Percentiles rank a stretch among this genome's conserved stretches.
Conservation (phyloP, 345 rosid genomes). For the rapeseed (Brassica napus) region DNA sequence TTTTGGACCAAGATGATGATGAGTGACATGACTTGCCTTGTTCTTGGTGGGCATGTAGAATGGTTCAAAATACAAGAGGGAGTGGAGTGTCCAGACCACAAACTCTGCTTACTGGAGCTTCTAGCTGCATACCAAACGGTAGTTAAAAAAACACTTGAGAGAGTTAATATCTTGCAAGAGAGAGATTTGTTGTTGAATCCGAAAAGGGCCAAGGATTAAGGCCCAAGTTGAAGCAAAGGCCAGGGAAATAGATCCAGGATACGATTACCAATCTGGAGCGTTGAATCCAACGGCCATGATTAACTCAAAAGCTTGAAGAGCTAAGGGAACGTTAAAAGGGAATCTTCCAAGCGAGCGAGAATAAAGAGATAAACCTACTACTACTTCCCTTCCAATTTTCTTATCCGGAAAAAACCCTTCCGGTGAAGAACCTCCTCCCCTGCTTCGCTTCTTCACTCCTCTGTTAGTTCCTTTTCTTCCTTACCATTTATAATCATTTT, state of each 20-base stretch:
- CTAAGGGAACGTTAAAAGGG: constrained; percentile 21
- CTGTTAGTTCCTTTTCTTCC: constrained; percentile 13
- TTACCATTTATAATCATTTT: constrained; percentile 1
- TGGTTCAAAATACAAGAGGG: too few relatives aligned
- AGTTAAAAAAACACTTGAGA: too few relatives aligned
- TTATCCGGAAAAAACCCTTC: constrained; percentile 32
- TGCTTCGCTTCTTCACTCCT: background rate
- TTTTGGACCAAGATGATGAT: background rate
- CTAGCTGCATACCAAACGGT: too few relatives aligned
- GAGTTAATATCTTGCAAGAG: too few relatives aligned
- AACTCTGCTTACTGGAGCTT: too few relatives aligned
- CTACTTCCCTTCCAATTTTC: background rate
- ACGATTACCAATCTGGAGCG: constrained; percentile 18
- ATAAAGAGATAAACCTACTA: constrained; percentile 37
- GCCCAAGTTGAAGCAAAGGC: background rate
- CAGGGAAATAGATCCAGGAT: background rate
- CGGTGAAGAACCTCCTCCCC: background rate
- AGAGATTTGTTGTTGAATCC: background rate
- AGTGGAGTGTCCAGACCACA: too few relatives aligned
- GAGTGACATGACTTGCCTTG: constrained; percentile 46
- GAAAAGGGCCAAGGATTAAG: background rate
- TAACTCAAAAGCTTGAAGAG: constrained; percentile 24
- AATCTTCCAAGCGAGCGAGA: background rate
- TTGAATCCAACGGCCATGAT: constrained; percentile 48
- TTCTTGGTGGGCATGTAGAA: constrained; percentile 89